Evolutionary conservation across 1,139 yeast genomes (phyloP).

Genomic region (Blastobotrys aristatus): DNA sequence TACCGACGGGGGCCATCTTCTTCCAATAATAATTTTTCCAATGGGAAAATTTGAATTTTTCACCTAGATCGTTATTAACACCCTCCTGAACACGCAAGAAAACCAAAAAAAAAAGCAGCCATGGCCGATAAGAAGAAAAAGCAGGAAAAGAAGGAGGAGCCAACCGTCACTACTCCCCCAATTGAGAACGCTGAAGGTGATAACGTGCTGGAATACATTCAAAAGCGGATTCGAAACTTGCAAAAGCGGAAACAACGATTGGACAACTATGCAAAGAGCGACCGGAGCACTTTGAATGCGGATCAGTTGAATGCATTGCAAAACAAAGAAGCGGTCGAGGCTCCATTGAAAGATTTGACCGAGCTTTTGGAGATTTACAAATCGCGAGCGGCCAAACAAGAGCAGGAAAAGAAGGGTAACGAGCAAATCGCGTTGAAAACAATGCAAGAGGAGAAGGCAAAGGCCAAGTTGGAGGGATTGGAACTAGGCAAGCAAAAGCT

Average conservation of each 20-base stretch:
- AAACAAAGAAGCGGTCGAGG: slow-evolving; percentile 34
- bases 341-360: slow-evolving; percentile 34
- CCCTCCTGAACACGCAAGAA: slow-evolving; percentile 1
- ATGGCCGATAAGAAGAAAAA: neutral
- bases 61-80: too few relatives aligned
- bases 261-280: slow-evolving; percentile 34
- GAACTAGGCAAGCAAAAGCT: slow-evolving; percentile 26
- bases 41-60: too few relatives aligned
- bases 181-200: slow-evolving; percentile 19
- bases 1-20: too few relatives aligned
- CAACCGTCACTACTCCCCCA: neutral
- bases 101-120: neutral
- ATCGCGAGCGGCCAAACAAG: slow-evolving; percentile 17
- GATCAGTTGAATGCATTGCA: slow-evolving; percentile 36
- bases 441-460: slow-evolving; percentile 19
- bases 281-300: slow-evolving; percentile 28
- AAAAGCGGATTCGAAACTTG: slow-evolving; percentile 36
- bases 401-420: slow-evolving; percentile 18
- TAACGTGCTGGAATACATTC: slow-evolving; percentile 29
- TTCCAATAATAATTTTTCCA: too few relatives aligned
- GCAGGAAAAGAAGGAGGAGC: neutral
- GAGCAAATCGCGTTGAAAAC: slow-evolving; percentile 11
- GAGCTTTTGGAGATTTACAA: slow-evolving; percentile 31
- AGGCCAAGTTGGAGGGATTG: slow-evolving; percentile 23
- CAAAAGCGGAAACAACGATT: slow-evolving; percentile 35